Percentiles rank a stretch among this genome's conserved stretches.
Evolutionary conservation across 192 early-diverging fungal species (phyloP).

Genomic region (Diversispora epigaea): DNA sequence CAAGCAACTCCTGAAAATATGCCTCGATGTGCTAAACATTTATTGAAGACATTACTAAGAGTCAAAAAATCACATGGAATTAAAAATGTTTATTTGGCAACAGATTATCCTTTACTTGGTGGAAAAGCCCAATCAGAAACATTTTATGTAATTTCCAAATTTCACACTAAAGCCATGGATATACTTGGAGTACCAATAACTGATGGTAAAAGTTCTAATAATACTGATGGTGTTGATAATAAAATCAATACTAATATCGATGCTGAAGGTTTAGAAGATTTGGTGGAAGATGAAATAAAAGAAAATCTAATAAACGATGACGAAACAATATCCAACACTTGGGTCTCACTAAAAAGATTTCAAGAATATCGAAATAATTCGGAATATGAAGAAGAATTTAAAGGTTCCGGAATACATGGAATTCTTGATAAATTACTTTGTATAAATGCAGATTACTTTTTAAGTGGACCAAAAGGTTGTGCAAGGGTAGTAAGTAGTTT

Average conservation of each 20-base stretch:
- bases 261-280: no score
- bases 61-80: not conserved
- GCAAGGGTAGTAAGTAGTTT: not conserved
- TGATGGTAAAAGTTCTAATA: not conserved
- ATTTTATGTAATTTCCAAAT: not conserved
- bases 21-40: not conserved
- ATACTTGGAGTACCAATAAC: not conserved
- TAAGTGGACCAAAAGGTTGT: slow-evolving; percentile 15
- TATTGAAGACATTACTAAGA: not conserved
- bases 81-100: slow-evolving; percentile 34
- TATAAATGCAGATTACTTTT: slow-evolving; percentile 27
- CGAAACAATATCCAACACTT: not conserved
- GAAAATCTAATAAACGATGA: not conserved
- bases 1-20: not conserved
- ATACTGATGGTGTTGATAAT: slow-evolving; percentile 24
- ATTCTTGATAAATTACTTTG: slow-evolving; percentile 36
- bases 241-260: not conserved
- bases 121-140: not conserved
- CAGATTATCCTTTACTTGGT: slow-evolving; percentile 30
- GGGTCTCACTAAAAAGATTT: not conserved
- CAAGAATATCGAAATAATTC: not conserved
- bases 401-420: slow-evolving; percentile 7
- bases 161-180: slow-evolving; percentile 28
- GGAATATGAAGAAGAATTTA: not conserved
- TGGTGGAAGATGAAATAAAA: slow-evolving; percentile 9